phyloP scores from a whole-genome alignment of 1,284 basidiomycete genomes.

The Leccinum solheimii region DNA sequence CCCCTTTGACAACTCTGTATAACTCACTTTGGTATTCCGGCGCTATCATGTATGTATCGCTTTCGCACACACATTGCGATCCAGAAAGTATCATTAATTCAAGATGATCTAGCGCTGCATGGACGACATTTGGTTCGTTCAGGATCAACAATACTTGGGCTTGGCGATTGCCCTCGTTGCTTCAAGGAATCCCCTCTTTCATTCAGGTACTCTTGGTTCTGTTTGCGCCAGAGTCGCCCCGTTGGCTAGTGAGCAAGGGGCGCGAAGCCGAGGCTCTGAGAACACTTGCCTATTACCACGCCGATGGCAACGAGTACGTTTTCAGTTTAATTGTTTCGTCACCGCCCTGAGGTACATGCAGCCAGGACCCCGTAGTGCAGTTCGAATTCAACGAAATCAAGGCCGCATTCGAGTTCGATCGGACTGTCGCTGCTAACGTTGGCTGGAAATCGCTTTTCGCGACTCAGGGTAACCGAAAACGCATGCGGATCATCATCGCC shows the following conservation, averaged over 20 bases:
- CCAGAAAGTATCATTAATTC: not conserved
- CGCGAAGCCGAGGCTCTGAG: constrained; percentile 60
- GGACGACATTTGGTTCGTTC: constrained; percentile 76
- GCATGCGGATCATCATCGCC: constrained; percentile 68
- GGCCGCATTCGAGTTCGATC: constrained; percentile 70
- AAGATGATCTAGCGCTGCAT: constrained; percentile 54
- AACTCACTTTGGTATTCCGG: constrained; percentile 76
- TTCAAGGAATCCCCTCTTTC: constrained; percentile 67
- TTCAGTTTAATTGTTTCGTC: not conserved
- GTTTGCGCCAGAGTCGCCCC: constrained; percentile 70
- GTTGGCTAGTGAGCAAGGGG: constrained; percentile 69
- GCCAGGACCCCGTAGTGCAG: constrained; percentile 68
- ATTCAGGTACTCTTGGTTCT: constrained; percentile 61
- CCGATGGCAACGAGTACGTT: constrained; percentile 60
- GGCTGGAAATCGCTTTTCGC: constrained; percentile 63
- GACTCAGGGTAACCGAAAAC: constrained; percentile 67
- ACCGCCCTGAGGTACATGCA: constrained; percentile 49
- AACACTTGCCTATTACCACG: constrained; percentile 75
- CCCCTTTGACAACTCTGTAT: constrained; percentile 68
- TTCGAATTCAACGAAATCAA: constrained; percentile 81
- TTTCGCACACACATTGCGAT: not conserved
- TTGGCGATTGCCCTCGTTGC: constrained; percentile 72
- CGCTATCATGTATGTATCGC: constrained; percentile 20
- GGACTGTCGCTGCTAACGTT: constrained; percentile 51
- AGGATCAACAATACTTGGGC: constrained; percentile 66